phyloP scores from a whole-genome alignment of 352 stramenopile species.

The Phytophthora parvispora region DNA sequence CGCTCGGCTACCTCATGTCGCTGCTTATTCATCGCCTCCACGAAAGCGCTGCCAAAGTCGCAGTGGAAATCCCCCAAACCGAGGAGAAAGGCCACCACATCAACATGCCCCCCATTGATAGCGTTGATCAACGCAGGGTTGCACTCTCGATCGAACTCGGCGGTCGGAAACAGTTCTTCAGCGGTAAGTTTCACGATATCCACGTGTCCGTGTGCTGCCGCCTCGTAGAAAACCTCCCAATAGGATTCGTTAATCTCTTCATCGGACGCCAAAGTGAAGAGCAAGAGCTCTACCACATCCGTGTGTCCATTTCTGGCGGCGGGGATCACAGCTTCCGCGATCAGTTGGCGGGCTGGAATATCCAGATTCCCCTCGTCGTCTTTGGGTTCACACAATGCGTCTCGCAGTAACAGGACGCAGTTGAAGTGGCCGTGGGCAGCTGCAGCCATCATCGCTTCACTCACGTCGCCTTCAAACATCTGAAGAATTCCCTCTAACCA shows the following conservation, averaged over 20 bases:
- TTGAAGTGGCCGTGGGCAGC: not conserved
- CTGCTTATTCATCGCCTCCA: not conserved
- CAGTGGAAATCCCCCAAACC: not conserved
- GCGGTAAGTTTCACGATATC: conserved; percentile 1
- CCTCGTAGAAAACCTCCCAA: conserved; percentile 1
- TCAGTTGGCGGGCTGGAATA: not conserved
- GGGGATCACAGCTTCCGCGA: not conserved
- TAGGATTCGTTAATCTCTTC: conserved; percentile 1
- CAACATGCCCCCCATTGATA: not conserved
- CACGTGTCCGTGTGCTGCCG: not conserved
- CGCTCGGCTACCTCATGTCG: not conserved
- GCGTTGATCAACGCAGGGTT: not conserved
- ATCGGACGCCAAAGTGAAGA: not conserved
- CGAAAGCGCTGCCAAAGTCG: not conserved
- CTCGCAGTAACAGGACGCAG: not conserved
- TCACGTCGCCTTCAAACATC: not conserved
- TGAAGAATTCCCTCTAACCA: not conserved
- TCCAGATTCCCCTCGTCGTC: not conserved
- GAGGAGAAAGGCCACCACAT: not conserved
- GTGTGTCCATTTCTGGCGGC: conserved; percentile 1
- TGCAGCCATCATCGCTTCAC: not conserved
- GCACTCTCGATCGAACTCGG: not conserved
- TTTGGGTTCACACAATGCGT: not conserved
- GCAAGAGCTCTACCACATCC: conserved; percentile 6
- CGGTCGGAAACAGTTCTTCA: not conserved